Percentiles rank a stretch among this genome's conserved stretches.
These are phyloP conservation scores for Hyphodiscus sp. DNA, from an alignment of 2,329 filamentous ascomycete genomes.

Conservation along the genomic window DNA sequence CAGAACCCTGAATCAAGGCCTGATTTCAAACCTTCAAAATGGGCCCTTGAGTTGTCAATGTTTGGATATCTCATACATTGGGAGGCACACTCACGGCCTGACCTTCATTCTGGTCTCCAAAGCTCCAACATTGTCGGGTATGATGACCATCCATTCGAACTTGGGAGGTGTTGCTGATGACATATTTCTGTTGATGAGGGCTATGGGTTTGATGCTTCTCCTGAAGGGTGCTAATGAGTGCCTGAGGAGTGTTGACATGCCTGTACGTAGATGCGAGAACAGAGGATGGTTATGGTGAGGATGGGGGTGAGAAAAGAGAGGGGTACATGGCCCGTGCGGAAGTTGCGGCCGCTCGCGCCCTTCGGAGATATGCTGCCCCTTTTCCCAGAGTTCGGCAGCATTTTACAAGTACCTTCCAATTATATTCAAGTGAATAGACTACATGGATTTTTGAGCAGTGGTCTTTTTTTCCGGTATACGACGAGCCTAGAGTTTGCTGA, in stretches of 20 bases:
- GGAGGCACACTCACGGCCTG: constrained; percentile 42
- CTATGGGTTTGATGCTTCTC: background rate
- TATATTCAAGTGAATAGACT: background rate
- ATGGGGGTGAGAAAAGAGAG: background rate
- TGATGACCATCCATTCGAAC: constrained; percentile 61
- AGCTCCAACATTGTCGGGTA: constrained; percentile 58
- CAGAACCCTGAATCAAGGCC: constrained; percentile 46
- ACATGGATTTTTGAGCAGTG: background rate
- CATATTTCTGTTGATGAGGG: constrained; percentile 6
- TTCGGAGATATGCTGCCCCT: background rate
- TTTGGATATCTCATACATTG: background rate
- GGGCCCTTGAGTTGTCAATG: constrained; percentile 13
- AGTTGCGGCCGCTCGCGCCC: background rate
- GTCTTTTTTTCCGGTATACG: no score
- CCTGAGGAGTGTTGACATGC: background rate
- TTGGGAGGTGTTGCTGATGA: constrained; percentile 27
- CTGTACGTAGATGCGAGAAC: background rate
- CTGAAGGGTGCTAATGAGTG: background rate
- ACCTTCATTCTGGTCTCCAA: constrained; percentile 56
- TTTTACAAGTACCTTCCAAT: no score
- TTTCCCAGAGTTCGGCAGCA: background rate
- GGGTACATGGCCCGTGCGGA: no score
- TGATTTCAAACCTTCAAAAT: constrained; percentile 41
- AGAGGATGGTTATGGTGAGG: background rate
- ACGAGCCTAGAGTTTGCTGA: no score